Evolutionary conservation across 2,329 filamentous ascomycete genomes (phyloP).

Genomic region (Penicillium olsonii): DNA sequence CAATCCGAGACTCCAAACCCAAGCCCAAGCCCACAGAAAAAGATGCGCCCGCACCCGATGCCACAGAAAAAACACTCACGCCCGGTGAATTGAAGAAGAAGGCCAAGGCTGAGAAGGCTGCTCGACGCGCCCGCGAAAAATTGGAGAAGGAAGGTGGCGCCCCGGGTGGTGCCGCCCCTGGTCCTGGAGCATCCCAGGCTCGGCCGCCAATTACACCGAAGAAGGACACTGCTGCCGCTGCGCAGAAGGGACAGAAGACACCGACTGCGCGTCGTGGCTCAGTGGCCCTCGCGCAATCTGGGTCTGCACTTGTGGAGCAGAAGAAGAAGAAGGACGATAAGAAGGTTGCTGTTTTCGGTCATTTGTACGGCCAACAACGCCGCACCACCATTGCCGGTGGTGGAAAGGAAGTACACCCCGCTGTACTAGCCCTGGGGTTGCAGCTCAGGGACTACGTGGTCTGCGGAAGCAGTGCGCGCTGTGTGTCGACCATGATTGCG

Average conservation of each 20-base stretch:
- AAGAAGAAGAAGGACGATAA: slow-evolving; percentile 65
- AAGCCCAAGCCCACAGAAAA: slow-evolving; percentile 26
- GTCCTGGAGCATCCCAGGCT: slow-evolving; percentile 31
- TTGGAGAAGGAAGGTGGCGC: slow-evolving; percentile 51
- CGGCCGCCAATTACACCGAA: slow-evolving; percentile 28
- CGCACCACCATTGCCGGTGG: slow-evolving; percentile 63
- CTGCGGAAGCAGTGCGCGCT: slow-evolving; percentile 83
- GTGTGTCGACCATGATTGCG: slow-evolving; percentile 82
- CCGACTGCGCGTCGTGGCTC: slow-evolving; percentile 37
- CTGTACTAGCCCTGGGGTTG: slow-evolving; percentile 80
- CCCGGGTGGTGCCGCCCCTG: slow-evolving; percentile 37
- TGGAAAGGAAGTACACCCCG: slow-evolving; percentile 76
- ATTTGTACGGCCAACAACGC: slow-evolving; percentile 75
- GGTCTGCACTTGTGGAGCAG: slow-evolving; percentile 36
- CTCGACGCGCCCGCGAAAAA: slow-evolving; percentile 73
- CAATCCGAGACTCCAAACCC: slow-evolving; percentile 26
- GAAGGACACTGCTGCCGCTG: slow-evolving; percentile 31
- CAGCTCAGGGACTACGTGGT: slow-evolving; percentile 88
- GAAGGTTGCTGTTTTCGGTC: slow-evolving; percentile 75
- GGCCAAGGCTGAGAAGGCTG: slow-evolving; percentile 88
- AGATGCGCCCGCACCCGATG: slow-evolving; percentile 23
- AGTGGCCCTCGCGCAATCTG: slow-evolving; percentile 31
- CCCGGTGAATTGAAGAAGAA: slow-evolving; percentile 81
- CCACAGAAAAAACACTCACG: slow-evolving; percentile 38
- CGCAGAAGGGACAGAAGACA: slow-evolving; percentile 35